phyloP scores from a whole-genome alignment of 306 rosid genomes.

The Glycine latifolia region DNA sequence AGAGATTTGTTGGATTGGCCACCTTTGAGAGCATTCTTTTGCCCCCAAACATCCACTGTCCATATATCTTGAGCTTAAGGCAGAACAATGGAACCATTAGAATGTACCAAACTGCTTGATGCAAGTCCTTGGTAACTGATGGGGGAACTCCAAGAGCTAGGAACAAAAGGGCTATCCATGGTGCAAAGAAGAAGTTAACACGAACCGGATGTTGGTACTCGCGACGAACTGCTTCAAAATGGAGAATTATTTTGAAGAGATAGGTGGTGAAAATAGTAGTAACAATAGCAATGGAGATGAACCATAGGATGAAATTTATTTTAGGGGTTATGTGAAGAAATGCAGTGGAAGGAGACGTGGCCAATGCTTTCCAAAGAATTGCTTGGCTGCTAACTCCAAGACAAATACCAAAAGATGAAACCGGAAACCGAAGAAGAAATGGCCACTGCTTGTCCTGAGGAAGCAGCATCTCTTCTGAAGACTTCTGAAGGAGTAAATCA shows the following conservation, averaged over 20 bases:
- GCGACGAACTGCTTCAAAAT: slow-evolving; percentile 88
- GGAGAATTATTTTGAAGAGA: slow-evolving; percentile 63
- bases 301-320: slow-evolving; percentile 68
- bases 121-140: slow-evolving; percentile 58
- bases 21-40: slow-evolving; percentile 78
- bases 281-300: slow-evolving; percentile 61
- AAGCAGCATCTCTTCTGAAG: slow-evolving; percentile 72
- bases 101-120: slow-evolving; percentile 69
- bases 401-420: slow-evolving; percentile 79
- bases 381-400: slow-evolving; percentile 90
- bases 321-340: slow-evolving; percentile 68
- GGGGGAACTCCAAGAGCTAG: slow-evolving; percentile 76
- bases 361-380: slow-evolving; percentile 78
- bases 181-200: slow-evolving; percentile 83
- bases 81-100: slow-evolving; percentile 73
- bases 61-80: slow-evolving; percentile 86
- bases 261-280: slow-evolving; percentile 52
- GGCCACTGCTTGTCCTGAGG: slow-evolving; percentile 80
- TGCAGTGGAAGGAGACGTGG: slow-evolving; percentile 65
- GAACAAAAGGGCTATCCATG: slow-evolving; percentile 77
- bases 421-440: slow-evolving; percentile 77
- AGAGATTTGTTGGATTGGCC: slow-evolving; percentile 79
- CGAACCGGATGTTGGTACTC: slow-evolving; percentile 82
- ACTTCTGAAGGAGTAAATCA: slow-evolving; percentile 51
- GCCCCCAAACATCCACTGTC: slow-evolving; percentile 89